A percentile compares a stretch with the other conserved stretches of the same genome.
phyloP scores from a whole-genome alignment of 495 filamentous ascomycete genomes.

The Podospora sp. region DNA sequence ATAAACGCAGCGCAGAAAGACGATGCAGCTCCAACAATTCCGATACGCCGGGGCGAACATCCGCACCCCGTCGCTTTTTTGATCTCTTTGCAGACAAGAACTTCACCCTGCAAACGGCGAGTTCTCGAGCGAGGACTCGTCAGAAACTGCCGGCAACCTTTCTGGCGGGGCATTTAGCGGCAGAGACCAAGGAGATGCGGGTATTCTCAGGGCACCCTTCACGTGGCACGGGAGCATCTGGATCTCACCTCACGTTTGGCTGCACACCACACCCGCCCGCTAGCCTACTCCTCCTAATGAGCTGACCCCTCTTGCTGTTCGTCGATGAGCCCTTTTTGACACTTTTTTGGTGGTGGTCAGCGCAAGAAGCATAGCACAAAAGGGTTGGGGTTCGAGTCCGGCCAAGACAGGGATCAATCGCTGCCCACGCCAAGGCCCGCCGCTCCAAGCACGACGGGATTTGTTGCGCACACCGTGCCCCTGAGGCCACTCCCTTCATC shows the following conservation, averaged over 20 bases:
- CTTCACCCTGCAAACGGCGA: neutral
- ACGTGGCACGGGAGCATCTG: slow-evolving; percentile 1
- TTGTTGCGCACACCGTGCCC: slow-evolving; percentile 14
- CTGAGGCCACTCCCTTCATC: neutral
- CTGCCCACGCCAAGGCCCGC: neutral
- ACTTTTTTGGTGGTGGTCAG: neutral
- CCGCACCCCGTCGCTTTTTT: neutral
- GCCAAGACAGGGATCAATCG: slow-evolving; percentile 2
- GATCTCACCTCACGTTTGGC: neutral
- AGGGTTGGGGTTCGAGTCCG: neutral
- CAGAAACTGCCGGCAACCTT: neutral
- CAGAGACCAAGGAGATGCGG: slow-evolving; percentile 5
- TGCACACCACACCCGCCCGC: neutral
- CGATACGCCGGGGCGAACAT: slow-evolving; percentile 12
- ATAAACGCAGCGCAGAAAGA: neutral
- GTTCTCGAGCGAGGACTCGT: neutral
- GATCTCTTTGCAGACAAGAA: neutral
- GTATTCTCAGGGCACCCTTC: neutral
- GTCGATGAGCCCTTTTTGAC: no score
- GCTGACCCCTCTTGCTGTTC: neutral
- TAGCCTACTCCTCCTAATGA: neutral
- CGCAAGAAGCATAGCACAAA: neutral
- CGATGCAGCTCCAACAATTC: slow-evolving; percentile 12
- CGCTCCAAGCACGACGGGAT: neutral
- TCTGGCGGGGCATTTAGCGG: neutral